Conservation (phyloP, 2,329 filamentous ascomycete genomes). For the Cercospora sp. region DNA sequence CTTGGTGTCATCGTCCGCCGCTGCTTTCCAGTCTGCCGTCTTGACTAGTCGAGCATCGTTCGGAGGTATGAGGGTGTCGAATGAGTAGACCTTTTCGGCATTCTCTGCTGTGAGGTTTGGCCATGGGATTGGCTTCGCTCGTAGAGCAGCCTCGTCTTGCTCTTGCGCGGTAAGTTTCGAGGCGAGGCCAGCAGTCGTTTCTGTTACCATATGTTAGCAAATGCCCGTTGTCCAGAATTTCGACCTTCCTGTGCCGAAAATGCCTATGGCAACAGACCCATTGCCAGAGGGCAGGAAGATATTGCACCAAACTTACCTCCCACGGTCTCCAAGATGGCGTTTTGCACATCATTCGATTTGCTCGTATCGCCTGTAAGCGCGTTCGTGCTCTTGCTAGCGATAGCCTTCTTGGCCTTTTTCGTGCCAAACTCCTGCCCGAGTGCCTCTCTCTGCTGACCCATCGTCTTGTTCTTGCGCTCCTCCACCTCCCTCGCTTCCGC, state of each 20-base stretch:
- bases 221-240: slow-evolving; percentile 54
- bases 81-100: slow-evolving; percentile 71
- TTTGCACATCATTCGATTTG: slow-evolving; percentile 57
- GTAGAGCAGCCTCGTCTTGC: slow-evolving; percentile 60
- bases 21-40: slow-evolving; percentile 73
- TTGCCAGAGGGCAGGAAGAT: neutral
- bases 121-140: slow-evolving; percentile 69
- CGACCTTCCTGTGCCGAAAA: slow-evolving; percentile 43
- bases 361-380: slow-evolving; percentile 58
- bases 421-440: slow-evolving; percentile 80
- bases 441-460: slow-evolving; percentile 63
- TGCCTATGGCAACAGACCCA: neutral
- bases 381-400: slow-evolving; percentile 68
- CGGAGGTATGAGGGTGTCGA: slow-evolving; percentile 64
- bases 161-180: slow-evolving; percentile 63
- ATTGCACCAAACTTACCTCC: slow-evolving; percentile 7
- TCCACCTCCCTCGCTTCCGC: slow-evolving; percentile 46
- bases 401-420: slow-evolving; percentile 79
- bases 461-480: slow-evolving; percentile 39
- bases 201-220: slow-evolving; percentile 22
- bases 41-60: slow-evolving; percentile 68
- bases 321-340: slow-evolving; percentile 54
- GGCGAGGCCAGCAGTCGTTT: slow-evolving; percentile 64
- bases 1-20: slow-evolving; percentile 48
- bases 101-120: slow-evolving; percentile 67